Evolutionary conservation across 495 filamentous ascomycete species (phyloP), one percentile per base, ranked within the genome.

Genomic region (Hamigera avellanea): DNA sequence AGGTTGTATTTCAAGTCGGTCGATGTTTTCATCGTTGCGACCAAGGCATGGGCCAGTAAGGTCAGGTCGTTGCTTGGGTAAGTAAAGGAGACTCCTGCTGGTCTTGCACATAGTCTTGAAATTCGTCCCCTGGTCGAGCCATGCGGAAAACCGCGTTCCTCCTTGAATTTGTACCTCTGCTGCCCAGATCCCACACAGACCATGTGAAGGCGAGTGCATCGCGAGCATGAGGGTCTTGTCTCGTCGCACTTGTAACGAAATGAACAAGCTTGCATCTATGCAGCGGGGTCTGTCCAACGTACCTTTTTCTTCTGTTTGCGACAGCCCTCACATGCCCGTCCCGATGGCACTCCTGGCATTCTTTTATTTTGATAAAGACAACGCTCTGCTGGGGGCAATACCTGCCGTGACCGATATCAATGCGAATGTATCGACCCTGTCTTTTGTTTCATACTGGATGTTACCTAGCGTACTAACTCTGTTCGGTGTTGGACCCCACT

Each of bases 251-350:
- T 30, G 10, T 17, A n/a, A n/a, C n/a, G n/a, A n/a, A n/a, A n/a
- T n/a, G n/a, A n/a, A n/a, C n/a, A n/a, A n/a, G n/a, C n/a, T n/a
- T n/a, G n/a, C n/a, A n/a, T n/a, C n/a, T n/a, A n/a, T n/a, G n/a
- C n/a, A n/a, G n/a, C n/a, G n/a, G n/a, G n/a, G n/a, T n/a, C n/a
- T n/a, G n/a, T n/a, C n/a, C n/a, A 2, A 21, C 37, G 16, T 46
- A 71, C 69, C 59, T 71, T 71, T 49, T 74, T 72, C 56, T 70
- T 74, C 37, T 63, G 61, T 33, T 62, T 60, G 19, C 68, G 65
- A 44, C 68, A 74, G 6, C 46, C 59, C 19, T 70, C 62, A 39
- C 70, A 74, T 16, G 60, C 66, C 39, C 57, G 57, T 19, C 64
- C 59, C 4, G 61, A 57, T 8, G 64, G 65, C 10, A 72, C 68